These are phyloP conservation scores for Fusarium multiceps DNA, from an alignment of 2,329 filamentous ascomycete species.

Conservation along the genomic window DNA sequence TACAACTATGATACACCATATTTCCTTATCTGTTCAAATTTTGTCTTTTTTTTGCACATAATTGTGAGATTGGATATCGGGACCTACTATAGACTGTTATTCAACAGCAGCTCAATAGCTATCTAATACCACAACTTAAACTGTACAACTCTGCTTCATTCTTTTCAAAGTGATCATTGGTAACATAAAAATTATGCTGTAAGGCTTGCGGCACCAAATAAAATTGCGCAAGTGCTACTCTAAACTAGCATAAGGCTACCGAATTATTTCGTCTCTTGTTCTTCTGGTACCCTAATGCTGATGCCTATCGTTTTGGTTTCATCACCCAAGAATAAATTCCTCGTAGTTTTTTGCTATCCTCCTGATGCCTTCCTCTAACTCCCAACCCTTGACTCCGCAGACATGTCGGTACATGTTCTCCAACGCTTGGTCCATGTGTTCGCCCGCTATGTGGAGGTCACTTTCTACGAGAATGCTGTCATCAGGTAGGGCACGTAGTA, in stretches of 20 bases:
- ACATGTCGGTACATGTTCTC: slow-evolving; percentile 81
- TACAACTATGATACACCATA: slow-evolving; percentile 29
- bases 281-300: neutral
- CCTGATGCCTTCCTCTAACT: slow-evolving; percentile 74
- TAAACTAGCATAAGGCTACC: neutral
- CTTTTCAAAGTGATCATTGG: neutral
- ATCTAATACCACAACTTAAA: slow-evolving; percentile 33
- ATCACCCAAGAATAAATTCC: slow-evolving; percentile 75
- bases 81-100: slow-evolving; percentile 6
- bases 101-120: slow-evolving; percentile 27
- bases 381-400: slow-evolving; percentile 83
- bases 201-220: neutral
- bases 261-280: neutral
- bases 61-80: slow-evolving; percentile 9
- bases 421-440: slow-evolving; percentile 80
- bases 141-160: slow-evolving; percentile 1
- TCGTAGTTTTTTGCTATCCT: slow-evolving; percentile 80
- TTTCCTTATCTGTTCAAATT: slow-evolving; percentile 23
- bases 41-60: slow-evolving; percentile 11
- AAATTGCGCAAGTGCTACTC: neutral
- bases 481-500: slow-evolving; percentile 79
- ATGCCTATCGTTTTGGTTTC: neutral
- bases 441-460: slow-evolving; percentile 85
- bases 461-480: slow-evolving; percentile 87
- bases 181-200: neutral